Evolutionary conservation across 306 rosid species (phyloP).

Genomic region (Casuarina equisetifolia): DNA sequence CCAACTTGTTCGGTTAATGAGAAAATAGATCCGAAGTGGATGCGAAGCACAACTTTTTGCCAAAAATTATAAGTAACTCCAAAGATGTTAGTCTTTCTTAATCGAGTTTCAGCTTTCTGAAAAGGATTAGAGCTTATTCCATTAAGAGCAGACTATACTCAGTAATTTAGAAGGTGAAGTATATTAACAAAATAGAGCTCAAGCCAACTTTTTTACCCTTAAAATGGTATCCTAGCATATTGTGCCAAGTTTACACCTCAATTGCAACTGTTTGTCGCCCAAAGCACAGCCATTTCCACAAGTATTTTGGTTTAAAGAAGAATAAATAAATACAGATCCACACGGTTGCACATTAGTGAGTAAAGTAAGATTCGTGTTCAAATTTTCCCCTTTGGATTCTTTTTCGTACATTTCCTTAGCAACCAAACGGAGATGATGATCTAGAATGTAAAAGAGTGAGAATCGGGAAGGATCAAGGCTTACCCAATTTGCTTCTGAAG

Average conservation of each 20-base stretch:
- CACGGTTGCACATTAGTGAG: not conserved
- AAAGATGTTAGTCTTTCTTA: not conserved
- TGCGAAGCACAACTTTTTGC: not conserved
- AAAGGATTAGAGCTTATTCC: not conserved
- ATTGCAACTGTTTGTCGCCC: too few species aligned
- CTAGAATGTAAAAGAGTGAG: not conserved
- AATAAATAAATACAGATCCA: not conserved
- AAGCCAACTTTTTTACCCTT: too few species aligned
- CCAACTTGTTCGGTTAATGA: not conserved
- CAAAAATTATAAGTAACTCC: not conserved
- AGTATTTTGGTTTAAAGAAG: not conserved
- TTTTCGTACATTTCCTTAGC: not conserved
- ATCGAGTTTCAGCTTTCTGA: not conserved
- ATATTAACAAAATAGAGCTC: too few species aligned
- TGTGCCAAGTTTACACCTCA: too few species aligned
- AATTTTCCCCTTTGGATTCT: not conserved
- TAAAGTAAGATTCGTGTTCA: not conserved
- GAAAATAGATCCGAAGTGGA: not conserved
- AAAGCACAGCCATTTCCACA: not conserved
- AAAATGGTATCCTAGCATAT: too few species aligned
- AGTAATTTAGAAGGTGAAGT: too few species aligned
- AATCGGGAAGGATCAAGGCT: not conserved
- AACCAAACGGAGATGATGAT: not conserved
- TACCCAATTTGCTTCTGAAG: slow-evolving; percentile 58
- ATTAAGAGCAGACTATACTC: not conserved